Conservation (phyloP, 345 rosid species). For the Erodium maritimum region DNA sequence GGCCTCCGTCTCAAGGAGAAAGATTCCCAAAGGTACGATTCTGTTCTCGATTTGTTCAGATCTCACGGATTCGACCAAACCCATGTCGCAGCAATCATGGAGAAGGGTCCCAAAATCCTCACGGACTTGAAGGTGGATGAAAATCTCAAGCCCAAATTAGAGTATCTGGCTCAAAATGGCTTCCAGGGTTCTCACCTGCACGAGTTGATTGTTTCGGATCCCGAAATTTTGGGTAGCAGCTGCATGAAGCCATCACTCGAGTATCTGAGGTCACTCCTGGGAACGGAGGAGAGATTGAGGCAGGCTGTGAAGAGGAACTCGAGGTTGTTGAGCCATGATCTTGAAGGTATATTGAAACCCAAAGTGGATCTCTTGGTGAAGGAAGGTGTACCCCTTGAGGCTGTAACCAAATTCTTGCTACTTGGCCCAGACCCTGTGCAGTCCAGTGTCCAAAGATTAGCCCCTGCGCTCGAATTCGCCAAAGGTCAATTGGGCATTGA, state of each 20-base stretch:
- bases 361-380: conserved; percentile 12
- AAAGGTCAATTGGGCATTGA: conserved; percentile 5
- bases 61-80: conserved; percentile 11
- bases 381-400: conserved; percentile 9
- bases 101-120: conserved; percentile 8
- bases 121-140: not conserved
- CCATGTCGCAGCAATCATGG: conserved; percentile 13
- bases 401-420: not conserved
- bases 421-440: conserved; percentile 3
- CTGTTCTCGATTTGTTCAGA: conserved; percentile 9
- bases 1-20: conserved; percentile 5
- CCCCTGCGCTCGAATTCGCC: conserved; percentile 2
- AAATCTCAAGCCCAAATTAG: conserved; percentile 14
- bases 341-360: conserved; percentile 5
- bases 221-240: conserved; percentile 3
- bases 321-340: conserved; percentile 6
- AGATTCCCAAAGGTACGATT: not conserved
- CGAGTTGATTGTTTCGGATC: conserved; percentile 8
- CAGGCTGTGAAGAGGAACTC: conserved; percentile 9
- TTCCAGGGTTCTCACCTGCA: conserved; percentile 12
- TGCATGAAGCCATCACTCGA: conserved; percentile 12
- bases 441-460: conserved; percentile 5
- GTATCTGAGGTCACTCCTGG: conserved; percentile 6
- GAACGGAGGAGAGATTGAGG: conserved; percentile 5
- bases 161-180: conserved; percentile 9